A percentile compares a stretch with the other conserved stretches of the same genome.
Conservation (phyloP, 2,329 filamentous ascomycete species). For the Shiraia bambusicola region DNA sequence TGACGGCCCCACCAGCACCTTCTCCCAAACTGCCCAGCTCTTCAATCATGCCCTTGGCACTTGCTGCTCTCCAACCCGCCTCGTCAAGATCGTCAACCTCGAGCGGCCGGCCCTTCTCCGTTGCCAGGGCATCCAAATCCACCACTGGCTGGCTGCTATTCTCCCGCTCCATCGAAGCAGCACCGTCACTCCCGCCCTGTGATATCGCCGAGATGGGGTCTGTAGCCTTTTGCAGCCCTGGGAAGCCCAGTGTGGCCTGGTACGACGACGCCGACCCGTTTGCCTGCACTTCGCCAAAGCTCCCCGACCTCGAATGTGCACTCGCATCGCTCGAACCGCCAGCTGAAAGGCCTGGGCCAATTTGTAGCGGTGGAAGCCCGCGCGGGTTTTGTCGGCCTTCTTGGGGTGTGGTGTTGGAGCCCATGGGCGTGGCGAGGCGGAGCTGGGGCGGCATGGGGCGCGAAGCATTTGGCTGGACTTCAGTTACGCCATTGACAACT, state of each 20-base stretch:
- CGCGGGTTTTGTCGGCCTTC: conserved; percentile 60
- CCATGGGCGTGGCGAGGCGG: conserved; percentile 85
- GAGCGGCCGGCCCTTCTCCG: conserved; percentile 78
- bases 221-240: conserved; percentile 66
- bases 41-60: conserved; percentile 80
- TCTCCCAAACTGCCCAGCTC: conserved; percentile 90
- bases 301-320: conserved; percentile 78
- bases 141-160: conserved; percentile 75
- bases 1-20: conserved; percentile 93
- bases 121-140: conserved; percentile 74
- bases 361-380: conserved; percentile 58
- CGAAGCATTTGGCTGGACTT: conserved; percentile 35
- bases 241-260: conserved; percentile 74
- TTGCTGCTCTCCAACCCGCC: conserved; percentile 91
- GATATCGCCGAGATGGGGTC: conserved; percentile 90
- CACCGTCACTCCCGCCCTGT: conserved; percentile 70
- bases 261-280: conserved; percentile 89
- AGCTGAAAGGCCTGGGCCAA: conserved; percentile 58
- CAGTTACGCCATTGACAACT: conserved; percentile 62
- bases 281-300: conserved; percentile 76
- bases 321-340: conserved; percentile 79
- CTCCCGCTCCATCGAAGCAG: conserved; percentile 73
- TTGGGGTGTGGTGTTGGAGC: conserved; percentile 71
- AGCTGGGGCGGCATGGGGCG: conserved; percentile 72
- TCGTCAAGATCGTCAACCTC: conserved; percentile 96